Evolutionary conservation across 345 rosid species (phyloP), one percentile per base, ranked within the genome.

Genomic region (Populus alba): DNA sequence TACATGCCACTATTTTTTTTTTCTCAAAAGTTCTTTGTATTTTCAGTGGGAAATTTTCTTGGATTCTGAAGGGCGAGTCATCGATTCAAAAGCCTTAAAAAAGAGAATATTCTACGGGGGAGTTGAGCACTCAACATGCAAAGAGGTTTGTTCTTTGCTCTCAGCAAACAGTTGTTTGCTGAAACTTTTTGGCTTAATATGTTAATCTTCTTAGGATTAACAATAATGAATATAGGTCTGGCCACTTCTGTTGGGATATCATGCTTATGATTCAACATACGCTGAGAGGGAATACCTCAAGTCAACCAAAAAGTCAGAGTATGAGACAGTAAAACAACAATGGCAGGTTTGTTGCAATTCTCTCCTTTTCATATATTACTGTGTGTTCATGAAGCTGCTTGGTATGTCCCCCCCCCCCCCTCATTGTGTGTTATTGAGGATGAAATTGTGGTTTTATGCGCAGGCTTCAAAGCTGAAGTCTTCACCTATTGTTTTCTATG

Each of bases 61-160:
- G 89, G 97, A 92, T 84, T 90, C 88, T 70, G 98, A 94, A 86
- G 97, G 98, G 73, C 91, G 96, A 70, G 86, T 94, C 67, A 78
- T 84, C 66, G 92, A 92, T 86, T 76, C 97, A 71, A 80, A 87
- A 78, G 92, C 93, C 69, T 86, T 92, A 72, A 87, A 90, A 80
- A 89, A 88, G 81, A 92, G 97, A 88, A 87, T 97, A 78, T 94
- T 94, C 87, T 91, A 92, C 80, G 99, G 99, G 72, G 98, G 97
- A 88, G 87, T 90, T 80, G 98, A 91, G 77, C 95, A 88, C 81
- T 43, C 79, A 71, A 81, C 90, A 78, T 90, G 97, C 66, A 94
- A 75, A 86, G 92, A 92, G 98, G 99, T 96, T 70, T 81, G 85
- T 80, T 67, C 78, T 79, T 79, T 84, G 55, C 38, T 1, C 8